These are phyloP conservation scores for Brachypodium distachyon DNA, from an alignment of 202 grass and related monocot genomes.

Conservation along the genomic window DNA sequence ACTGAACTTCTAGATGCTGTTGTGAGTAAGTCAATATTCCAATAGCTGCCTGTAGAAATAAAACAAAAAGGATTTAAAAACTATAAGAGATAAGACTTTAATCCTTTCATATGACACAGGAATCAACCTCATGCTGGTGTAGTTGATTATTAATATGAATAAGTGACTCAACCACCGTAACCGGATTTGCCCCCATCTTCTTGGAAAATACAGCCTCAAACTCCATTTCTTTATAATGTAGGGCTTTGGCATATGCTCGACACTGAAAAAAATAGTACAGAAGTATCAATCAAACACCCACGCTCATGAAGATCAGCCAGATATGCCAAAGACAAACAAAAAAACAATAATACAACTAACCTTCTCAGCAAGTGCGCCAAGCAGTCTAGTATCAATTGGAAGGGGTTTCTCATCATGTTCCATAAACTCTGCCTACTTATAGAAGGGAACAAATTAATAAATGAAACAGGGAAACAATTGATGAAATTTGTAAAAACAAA, in stretches of 20 bases:
- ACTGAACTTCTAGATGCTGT: constrained; percentile 78
- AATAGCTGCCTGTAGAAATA: constrained; percentile 73
- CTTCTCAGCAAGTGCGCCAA: constrained; percentile 99
- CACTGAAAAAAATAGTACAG: constrained; percentile 45
- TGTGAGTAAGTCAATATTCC: constrained; percentile 98
- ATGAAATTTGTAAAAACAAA: background rate
- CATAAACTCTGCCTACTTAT: constrained; percentile 92
- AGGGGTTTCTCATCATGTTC: constrained; percentile 98
- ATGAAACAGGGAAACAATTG: background rate
- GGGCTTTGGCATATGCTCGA: constrained; percentile 94
- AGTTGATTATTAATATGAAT: constrained; percentile 99
- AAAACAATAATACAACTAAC: constrained; percentile 32
- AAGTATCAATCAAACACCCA: background rate
- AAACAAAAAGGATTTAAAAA: constrained; percentile 9
- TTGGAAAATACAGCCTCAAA: constrained; percentile 91
- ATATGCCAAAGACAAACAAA: background rate
- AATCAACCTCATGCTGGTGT: constrained; percentile 91
- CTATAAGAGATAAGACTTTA: constrained; percentile 17
- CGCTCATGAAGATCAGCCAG: constrained; percentile 4
- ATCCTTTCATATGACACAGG: constrained; percentile 6
- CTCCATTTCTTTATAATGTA: constrained; percentile 99
- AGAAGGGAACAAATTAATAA: constrained; percentile 22
- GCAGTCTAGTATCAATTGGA: constrained; percentile 95
- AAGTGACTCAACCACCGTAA: constrained; percentile 95
- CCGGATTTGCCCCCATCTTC: constrained; percentile 97